These are phyloP conservation scores for Triangularia verruculosa DNA, from an alignment of 2,329 filamentous ascomycete genomes.

Conservation along the genomic window DNA sequence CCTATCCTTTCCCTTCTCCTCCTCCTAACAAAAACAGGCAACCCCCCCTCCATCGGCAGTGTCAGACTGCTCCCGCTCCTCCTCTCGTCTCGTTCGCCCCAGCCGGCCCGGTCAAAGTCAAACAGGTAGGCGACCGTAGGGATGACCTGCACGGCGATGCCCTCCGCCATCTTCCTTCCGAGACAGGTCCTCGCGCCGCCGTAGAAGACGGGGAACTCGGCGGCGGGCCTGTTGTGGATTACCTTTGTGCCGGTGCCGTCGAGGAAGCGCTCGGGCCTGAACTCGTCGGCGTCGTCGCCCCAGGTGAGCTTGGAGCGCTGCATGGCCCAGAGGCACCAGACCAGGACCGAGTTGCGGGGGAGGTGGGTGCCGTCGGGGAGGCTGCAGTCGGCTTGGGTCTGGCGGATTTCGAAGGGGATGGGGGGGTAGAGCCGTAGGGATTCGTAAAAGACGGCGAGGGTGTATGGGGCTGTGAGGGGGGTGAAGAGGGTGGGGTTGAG, in stretches of 20 bases:
- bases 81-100: constrained; percentile 42
- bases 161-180: constrained; percentile 63
- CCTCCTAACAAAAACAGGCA: constrained; percentile 45
- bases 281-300: constrained; percentile 54
- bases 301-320: constrained; percentile 55
- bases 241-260: constrained; percentile 39
- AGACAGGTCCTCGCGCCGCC: constrained; percentile 60
- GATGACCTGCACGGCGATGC: constrained; percentile 56
- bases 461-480: constrained; percentile 50
- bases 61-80: constrained; percentile 60
- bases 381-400: constrained; percentile 49
- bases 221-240: constrained; percentile 44
- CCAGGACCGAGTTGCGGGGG: constrained; percentile 50
- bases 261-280: constrained; percentile 58
- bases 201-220: constrained; percentile 64
- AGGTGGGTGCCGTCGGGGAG: constrained; percentile 61
- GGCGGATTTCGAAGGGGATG: constrained; percentile 64
- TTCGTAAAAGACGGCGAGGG: constrained; percentile 62
- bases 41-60: constrained; percentile 60
- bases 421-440: constrained; percentile 60
- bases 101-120: constrained; percentile 47
- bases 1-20: too few relatives aligned
- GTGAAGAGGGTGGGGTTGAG: constrained; percentile 37
- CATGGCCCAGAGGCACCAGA: constrained; percentile 66
- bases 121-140: constrained; percentile 48